A percentile compares a stretch with the other conserved stretches of the same genome.
Conservation (phyloP, 78 protist genomes). For the Polysphondylium violaceum region DNA sequence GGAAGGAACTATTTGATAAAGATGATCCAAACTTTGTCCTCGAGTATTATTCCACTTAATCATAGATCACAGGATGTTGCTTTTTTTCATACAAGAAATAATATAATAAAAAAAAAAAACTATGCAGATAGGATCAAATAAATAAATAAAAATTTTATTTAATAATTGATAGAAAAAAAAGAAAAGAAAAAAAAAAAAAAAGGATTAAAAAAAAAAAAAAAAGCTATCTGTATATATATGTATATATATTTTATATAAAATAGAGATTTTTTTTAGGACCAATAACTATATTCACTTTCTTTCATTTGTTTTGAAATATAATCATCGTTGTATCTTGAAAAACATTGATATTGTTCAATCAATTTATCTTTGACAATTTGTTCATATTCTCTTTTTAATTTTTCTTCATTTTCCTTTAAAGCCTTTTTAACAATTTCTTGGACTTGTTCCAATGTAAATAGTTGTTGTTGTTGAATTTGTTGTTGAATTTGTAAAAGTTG, state of each 20-base stretch:
- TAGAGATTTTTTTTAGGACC: conserved; percentile 30
- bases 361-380: conserved; percentile 71
- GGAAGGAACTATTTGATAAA: no score
- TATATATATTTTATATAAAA: no score
- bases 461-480: conserved; percentile 40
- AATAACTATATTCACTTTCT: conserved; percentile 75
- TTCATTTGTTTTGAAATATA: conserved; percentile 72
- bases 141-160: no score
- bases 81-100: no score
- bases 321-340: conserved; percentile 73
- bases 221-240: no score
- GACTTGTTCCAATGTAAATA: conserved; percentile 72
- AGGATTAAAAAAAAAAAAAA: no score
- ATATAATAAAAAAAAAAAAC: no score
- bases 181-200: not conserved
- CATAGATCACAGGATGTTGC: no score
- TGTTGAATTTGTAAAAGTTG: conserved; percentile 12
- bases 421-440: conserved; percentile 69
- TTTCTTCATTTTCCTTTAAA: conserved; percentile 59
- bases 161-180: no score
- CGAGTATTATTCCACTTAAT: no score
- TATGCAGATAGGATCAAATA: no score
- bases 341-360: conserved; percentile 75
- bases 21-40: no score
- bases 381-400: conserved; percentile 71